Base-by-base conservation (phyloP, 768 basidiomycete species). In the Lentinula raphanica region DNA sequence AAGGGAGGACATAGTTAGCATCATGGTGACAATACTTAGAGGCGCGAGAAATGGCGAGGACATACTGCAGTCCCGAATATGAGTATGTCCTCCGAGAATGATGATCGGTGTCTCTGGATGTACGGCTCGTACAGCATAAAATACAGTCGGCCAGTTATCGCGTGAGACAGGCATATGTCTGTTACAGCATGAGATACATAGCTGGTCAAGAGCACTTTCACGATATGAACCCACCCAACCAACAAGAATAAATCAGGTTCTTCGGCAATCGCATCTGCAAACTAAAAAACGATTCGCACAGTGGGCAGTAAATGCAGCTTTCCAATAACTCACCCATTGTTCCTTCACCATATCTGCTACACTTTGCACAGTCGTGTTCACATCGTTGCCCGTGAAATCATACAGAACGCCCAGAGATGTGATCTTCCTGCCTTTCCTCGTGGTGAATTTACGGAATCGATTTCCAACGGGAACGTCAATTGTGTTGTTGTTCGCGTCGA, bases 161-260 rank as follows among this genome's bases (percentile, higher is more conserved):
- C 78, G 69, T 11, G 80, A 69, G 4, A 92, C 80, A 2, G 90
- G 90, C 92, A 95, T 94, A 69, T 96, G 93, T 15, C 88, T 91
- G 48, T 31, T 49, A 35, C 29, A 39, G 50, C 54, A 29, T 62
- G 58, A 63, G 28, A 46, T 40, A 8, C 49, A 27, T 9, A 23
- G 28, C 42, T 51, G 8, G 38, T 19, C 29, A 21, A 21, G 0
- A 25, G 9, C 31, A 19, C 11, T 5, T 1, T 51, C 57, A 38
- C 55, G 54, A 28, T 45, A 46, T 8, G 6, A n/a, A 64, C 79
- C 29, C 51, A 85, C 87, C 87, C 85, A 56, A 79, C 80, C 54
- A 92, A 79, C 56, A 91, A 66, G 74, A 95, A 96, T 60, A 92
- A 76, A 69, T 94, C 92, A 13, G 93, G 92, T 65, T 86, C 85